phyloP scores from a whole-genome alignment of 2,329 filamentous ascomycete genomes.

The Purpureocillium lavendulum region DNA sequence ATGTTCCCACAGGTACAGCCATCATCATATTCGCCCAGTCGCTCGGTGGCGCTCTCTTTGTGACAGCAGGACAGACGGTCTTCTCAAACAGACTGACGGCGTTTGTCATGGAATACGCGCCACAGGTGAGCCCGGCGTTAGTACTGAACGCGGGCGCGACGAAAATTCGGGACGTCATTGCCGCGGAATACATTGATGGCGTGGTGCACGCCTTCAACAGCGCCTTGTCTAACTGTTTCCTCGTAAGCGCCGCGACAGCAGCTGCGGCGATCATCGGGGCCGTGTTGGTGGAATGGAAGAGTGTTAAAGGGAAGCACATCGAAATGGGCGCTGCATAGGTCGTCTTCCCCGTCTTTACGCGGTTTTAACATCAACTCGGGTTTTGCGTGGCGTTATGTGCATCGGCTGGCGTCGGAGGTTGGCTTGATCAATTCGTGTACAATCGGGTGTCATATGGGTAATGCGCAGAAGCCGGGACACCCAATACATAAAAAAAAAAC shows the following conservation, averaged over 20 bases:
- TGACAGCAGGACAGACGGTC: constrained; percentile 39
- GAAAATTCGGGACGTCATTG: constrained; percentile 19
- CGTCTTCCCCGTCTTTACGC: too few species aligned
- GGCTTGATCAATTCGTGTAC: too few species aligned
- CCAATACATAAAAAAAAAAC: too few species aligned
- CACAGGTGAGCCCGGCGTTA: constrained; percentile 21
- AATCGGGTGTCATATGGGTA: too few species aligned
- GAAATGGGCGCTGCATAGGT: too few species aligned
- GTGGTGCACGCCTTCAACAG: constrained; percentile 35
- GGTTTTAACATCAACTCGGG: too few species aligned
- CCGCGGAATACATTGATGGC: constrained; percentile 17
- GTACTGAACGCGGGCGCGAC: constrained; percentile 29
- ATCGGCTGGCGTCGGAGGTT: too few species aligned
- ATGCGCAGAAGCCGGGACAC: too few species aligned
- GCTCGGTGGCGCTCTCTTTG: constrained; percentile 34
- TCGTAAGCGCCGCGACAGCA: constrained; percentile 31
- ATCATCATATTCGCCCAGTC: constrained; percentile 23
- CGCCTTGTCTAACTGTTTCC: constrained; percentile 34
- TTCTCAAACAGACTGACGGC: too few species aligned
- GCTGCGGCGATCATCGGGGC: constrained; percentile 33
- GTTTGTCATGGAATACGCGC: too few species aligned
- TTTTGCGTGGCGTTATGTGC: too few species aligned
- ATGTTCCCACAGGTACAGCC: constrained; percentile 31
- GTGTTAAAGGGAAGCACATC: constrained; percentile 45
- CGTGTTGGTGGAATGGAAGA: constrained; percentile 43